These are phyloP conservation scores for Venturia aucupariae DNA, from an alignment of 2,329 filamentous ascomycete species.

Conservation along the genomic window DNA sequence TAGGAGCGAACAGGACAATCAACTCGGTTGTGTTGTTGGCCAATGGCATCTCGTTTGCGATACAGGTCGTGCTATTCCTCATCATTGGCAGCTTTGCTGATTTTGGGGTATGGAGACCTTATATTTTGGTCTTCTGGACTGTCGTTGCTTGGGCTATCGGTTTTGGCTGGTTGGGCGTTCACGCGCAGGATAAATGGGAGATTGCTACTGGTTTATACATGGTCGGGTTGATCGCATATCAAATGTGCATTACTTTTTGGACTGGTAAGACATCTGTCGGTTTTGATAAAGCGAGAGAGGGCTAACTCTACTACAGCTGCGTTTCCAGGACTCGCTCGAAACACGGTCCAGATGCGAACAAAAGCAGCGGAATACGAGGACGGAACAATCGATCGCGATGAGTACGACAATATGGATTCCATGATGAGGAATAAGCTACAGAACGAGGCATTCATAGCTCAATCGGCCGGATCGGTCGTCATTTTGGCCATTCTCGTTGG, in stretches of 20 bases:
- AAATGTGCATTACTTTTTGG: constrained; percentile 60
- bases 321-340: constrained; percentile 48
- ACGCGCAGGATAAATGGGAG: constrained; percentile 51
- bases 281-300: constrained; percentile 20
- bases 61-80: constrained; percentile 51
- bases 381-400: constrained; percentile 45
- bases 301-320: constrained; percentile 32
- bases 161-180: constrained; percentile 59
- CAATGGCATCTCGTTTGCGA: constrained; percentile 60
- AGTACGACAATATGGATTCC: constrained; percentile 53
- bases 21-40: constrained; percentile 56
- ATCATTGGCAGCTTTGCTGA: constrained; percentile 48
- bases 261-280: constrained; percentile 26
- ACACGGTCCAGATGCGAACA: constrained; percentile 41
- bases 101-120: constrained; percentile 56
- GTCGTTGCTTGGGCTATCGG: constrained; percentile 53
- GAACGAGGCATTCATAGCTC: constrained; percentile 56
- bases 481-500: constrained; percentile 55
- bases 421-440: constrained; percentile 55
- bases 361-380: constrained; percentile 41
- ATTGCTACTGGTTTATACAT: constrained; percentile 55
- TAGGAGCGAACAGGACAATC: constrained; percentile 47
- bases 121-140: constrained; percentile 53
- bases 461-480: constrained; percentile 52
- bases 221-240: constrained; percentile 56